Percentiles rank a stretch among this genome's conserved stretches.
Evolutionary conservation across 495 filamentous ascomycete genomes (phyloP).

Genomic region (Polyplosphaeria fusca): DNA sequence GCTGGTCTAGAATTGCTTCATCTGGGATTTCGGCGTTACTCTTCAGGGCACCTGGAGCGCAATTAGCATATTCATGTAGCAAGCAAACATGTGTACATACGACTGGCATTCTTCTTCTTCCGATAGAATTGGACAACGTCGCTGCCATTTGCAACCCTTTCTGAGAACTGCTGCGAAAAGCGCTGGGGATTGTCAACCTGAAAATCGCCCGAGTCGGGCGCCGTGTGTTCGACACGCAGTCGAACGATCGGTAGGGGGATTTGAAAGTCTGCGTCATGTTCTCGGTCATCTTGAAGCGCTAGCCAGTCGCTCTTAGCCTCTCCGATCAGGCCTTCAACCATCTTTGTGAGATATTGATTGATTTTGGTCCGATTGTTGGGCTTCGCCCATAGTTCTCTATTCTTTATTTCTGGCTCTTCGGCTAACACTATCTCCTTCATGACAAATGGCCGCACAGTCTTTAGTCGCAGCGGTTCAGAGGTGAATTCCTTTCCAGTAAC

Average conservation of each 20-base stretch:
- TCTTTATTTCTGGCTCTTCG: constrained; percentile 66
- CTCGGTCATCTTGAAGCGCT: constrained; percentile 58
- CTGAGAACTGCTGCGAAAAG: constrained; percentile 90
- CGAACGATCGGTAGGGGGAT: constrained; percentile 78
- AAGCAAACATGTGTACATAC: constrained; percentile 17
- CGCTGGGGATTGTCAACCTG: constrained; percentile 95
- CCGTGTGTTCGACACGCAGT: constrained; percentile 84
- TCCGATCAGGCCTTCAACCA: constrained; percentile 82
- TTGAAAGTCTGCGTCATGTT: constrained; percentile 53
- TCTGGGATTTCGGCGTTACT: constrained; percentile 53
- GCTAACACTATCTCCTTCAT: constrained; percentile 77
- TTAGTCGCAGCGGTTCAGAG: constrained; percentile 77
- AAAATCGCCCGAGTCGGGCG: constrained; percentile 80
- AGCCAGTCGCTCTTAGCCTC: constrained; percentile 80
- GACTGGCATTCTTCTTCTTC: constrained; percentile 61
- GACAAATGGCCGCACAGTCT: constrained; percentile 85
- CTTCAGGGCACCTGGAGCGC: constrained; percentile 29
- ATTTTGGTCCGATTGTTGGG: constrained; percentile 79
- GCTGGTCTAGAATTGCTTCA: constrained; percentile 55
- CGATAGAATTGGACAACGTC: constrained; percentile 92
- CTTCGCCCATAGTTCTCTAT: constrained; percentile 65
- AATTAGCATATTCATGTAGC: not conserved
- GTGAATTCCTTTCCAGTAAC: constrained; percentile 79
- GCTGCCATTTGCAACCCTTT: constrained; percentile 86
- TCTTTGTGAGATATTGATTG: constrained; percentile 67